phyloP scores from a whole-genome alignment of 441 rosid genomes.

The Flueggea neowawraea region DNA sequence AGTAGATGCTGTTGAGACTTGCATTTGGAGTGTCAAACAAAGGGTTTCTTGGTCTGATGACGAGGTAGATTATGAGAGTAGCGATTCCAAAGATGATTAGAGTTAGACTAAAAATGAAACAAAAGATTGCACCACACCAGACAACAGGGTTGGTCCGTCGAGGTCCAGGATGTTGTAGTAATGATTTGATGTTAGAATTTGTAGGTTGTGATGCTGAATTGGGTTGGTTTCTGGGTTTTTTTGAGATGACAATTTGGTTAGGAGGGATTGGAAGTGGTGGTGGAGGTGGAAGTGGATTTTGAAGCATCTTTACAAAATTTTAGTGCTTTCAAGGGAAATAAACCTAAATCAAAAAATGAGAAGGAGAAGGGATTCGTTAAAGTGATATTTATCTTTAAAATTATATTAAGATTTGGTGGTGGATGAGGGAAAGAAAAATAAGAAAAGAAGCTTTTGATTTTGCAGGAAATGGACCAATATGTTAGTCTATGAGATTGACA shows the following conservation, averaged over 20 bases:
- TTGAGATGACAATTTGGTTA: too few relatives aligned
- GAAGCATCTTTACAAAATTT: too few relatives aligned
- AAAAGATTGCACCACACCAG: conserved; percentile 75
- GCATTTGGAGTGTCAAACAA: conserved; percentile 73
- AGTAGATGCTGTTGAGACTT: conserved; percentile 62
- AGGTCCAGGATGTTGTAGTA: conserved; percentile 38
- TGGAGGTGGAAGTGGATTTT: too few relatives aligned
- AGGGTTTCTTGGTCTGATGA: conserved; percentile 64
- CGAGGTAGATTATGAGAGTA: conserved; percentile 59
- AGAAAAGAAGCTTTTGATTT: conserved; percentile 42
- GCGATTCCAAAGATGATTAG: conserved; percentile 78
- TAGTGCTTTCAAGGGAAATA: too few relatives aligned
- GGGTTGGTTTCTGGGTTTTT: too few relatives aligned
- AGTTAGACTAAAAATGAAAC: conserved; percentile 66
- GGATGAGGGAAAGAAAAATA: neutral
- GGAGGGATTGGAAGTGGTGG: too few relatives aligned
- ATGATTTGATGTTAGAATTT: neutral
- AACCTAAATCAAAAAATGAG: too few relatives aligned
- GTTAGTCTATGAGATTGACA: conserved; percentile 14
- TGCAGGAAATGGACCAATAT: conserved; percentile 33
- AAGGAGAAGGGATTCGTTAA: too few relatives aligned
- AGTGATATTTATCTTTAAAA: too few relatives aligned
- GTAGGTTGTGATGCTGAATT: too few relatives aligned
- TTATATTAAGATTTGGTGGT: conserved; percentile 2
- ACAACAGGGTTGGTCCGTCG: conserved; percentile 50